These are phyloP conservation scores for Exsudoporus frostii DNA, from an alignment of 768 basidiomycete species.

Conservation along the genomic window DNA sequence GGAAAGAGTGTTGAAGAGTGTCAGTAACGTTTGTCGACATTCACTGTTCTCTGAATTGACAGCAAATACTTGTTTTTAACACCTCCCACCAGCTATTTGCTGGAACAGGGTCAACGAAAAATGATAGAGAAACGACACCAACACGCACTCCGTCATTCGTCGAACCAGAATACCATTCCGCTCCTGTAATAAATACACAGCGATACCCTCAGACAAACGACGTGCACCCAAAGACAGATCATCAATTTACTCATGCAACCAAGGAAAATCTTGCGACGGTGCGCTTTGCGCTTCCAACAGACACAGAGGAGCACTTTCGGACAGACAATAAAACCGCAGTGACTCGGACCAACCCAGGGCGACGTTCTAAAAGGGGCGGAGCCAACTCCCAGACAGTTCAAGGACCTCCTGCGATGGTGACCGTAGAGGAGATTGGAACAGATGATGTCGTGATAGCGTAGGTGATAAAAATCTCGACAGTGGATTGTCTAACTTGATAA, in stretches of 20 bases:
- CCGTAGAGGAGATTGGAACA: neutral
- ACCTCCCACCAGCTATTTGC: neutral
- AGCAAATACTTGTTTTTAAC: neutral
- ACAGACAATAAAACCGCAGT: neutral
- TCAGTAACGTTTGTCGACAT: neutral
- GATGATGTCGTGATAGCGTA: slow-evolving; percentile 11
- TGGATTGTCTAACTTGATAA: neutral
- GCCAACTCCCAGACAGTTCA: neutral
- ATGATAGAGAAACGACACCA: too few species aligned
- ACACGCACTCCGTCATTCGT: too few species aligned
- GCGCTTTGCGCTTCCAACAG: neutral
- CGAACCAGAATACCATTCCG: neutral
- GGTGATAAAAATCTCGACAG: neutral
- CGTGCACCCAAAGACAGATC: neutral
- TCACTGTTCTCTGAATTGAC: neutral
- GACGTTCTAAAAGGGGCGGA: too few species aligned
- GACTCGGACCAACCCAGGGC: neutral
- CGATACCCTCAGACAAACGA: too few species aligned
- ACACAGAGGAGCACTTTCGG: neutral
- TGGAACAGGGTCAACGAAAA: neutral
- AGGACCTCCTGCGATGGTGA: neutral
- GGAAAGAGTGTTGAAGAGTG: too few species aligned
- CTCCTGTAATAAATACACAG: neutral
- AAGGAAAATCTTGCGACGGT: too few species aligned
- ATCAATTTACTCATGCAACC: too few species aligned